A percentile compares a stretch with the other conserved stretches of the same genome.
phyloP scores from a whole-genome alignment of 2,329 filamentous ascomycete genomes.

The Onygenales sp. region DNA sequence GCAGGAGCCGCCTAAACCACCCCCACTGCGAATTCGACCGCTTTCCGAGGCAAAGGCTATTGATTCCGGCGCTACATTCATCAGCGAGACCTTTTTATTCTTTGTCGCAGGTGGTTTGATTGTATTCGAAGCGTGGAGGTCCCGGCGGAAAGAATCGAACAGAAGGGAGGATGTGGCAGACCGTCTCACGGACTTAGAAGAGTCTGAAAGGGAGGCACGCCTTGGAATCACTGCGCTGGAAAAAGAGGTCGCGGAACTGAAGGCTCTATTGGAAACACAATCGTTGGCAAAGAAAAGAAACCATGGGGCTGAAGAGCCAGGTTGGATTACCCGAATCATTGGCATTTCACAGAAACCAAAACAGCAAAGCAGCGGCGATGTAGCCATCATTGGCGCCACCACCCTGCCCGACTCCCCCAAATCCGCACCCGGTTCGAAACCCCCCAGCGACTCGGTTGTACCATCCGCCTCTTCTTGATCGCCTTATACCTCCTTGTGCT shows the following conservation, averaged over 20 bases:
- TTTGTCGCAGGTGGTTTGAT: slow-evolving; percentile 53
- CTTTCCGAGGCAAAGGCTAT: slow-evolving; percentile 59
- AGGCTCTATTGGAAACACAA: slow-evolving; percentile 25
- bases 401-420: neutral
- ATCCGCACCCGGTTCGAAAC: neutral
- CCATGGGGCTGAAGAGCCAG: slow-evolving; percentile 8
- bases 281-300: slow-evolving; percentile 21
- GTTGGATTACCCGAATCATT: slow-evolving; percentile 3
- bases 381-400: neutral
- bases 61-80: slow-evolving; percentile 60
- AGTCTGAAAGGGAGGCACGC: slow-evolving; percentile 34
- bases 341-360: slow-evolving; percentile 4
- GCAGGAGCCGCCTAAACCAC: slow-evolving; percentile 39
- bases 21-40: slow-evolving; percentile 48
- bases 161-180: slow-evolving; percentile 53
- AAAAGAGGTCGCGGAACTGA: slow-evolving; percentile 35
- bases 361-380: neutral
- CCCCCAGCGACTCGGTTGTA: neutral
- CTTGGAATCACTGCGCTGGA: slow-evolving; percentile 35
- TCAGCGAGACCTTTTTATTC: slow-evolving; percentile 58
- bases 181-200: slow-evolving; percentile 48
- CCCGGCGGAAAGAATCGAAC: slow-evolving; percentile 50
- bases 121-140: slow-evolving; percentile 52
- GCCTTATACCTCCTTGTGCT: neutral
- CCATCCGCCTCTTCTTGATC: neutral